Evolutionary conservation across 179 eudicot species (phyloP).

Genomic region (Patellifolia procumbens): DNA sequence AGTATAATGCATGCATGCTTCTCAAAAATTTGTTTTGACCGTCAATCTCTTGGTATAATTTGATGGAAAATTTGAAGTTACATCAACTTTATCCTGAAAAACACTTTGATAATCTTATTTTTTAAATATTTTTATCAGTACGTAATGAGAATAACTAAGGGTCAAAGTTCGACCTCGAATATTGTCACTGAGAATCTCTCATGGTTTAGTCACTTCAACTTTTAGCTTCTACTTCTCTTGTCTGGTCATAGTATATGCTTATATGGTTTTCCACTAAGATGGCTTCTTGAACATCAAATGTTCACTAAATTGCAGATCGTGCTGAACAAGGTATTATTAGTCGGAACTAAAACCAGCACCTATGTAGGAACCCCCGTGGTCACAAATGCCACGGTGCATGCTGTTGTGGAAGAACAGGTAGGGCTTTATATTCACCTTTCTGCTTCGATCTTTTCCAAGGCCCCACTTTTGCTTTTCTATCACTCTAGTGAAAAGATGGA

Average conservation of each 20-base stretch:
- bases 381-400: conserved; percentile 83
- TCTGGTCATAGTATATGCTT: background rate
- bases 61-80: too few relatives aligned
- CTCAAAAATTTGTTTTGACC: too few relatives aligned
- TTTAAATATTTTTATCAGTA: too few relatives aligned
- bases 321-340: conserved; percentile 85
- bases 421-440: background rate
- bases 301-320: conserved; percentile 49
- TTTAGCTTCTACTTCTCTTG: background rate
- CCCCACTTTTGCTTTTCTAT: background rate
- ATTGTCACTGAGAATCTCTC: background rate
- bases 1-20: too few relatives aligned
- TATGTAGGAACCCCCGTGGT: conserved; percentile 81
- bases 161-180: too few relatives aligned
- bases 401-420: conserved; percentile 95
- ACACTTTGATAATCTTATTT: background rate
- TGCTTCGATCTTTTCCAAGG: background rate
- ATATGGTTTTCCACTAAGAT: background rate
- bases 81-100: too few relatives aligned
- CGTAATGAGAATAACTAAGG: too few relatives aligned
- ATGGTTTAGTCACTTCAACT: background rate
- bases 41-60: too few relatives aligned
- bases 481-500: background rate
- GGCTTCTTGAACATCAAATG: background rate
- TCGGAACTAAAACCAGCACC: conserved; percentile 72